Evolutionary conservation across 2,329 filamentous ascomycete genomes (phyloP).

Genomic region (Diaporthe caulivora): DNA sequence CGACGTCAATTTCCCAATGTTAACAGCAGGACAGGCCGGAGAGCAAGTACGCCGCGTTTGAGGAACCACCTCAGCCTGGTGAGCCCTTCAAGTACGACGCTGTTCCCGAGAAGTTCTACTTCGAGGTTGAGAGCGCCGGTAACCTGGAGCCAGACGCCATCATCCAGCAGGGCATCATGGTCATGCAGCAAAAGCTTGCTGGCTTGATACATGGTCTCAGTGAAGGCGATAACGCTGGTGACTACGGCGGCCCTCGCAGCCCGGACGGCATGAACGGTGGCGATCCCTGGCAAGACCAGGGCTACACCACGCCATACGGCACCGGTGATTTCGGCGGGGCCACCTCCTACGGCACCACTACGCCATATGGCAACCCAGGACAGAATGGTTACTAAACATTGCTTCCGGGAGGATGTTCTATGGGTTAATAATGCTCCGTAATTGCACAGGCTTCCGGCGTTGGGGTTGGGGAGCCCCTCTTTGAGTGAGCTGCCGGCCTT

Average conservation of each 20-base stretch:
- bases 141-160: conserved; percentile 91
- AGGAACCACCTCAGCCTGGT: conserved; percentile 83
- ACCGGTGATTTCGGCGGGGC: conserved; percentile 61
- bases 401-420: not conserved
- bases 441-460: not conserved
- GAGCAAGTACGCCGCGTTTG: conserved; percentile 83
- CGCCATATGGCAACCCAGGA: conserved; percentile 64
- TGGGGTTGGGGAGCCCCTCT: not conserved
- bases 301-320: conserved; percentile 78
- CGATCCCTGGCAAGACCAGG: conserved; percentile 71
- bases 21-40: conserved; percentile 73
- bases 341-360: conserved; percentile 58
- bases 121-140: conserved; percentile 91
- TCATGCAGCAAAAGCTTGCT: conserved; percentile 91
- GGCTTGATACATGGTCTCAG: conserved; percentile 69
- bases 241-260: conserved; percentile 74
- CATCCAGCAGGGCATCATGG: conserved; percentile 87
- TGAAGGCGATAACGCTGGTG: conserved; percentile 63
- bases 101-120: conserved; percentile 87
- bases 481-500: not conserved
- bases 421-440: not conserved
- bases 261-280: conserved; percentile 74
- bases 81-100: conserved; percentile 94
- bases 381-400: conserved; percentile 53
- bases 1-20: conserved; percentile 11